Evolutionary conservation across 208 protist species (phyloP).

Genomic region (Acanthamoeba divionensis): DNA sequence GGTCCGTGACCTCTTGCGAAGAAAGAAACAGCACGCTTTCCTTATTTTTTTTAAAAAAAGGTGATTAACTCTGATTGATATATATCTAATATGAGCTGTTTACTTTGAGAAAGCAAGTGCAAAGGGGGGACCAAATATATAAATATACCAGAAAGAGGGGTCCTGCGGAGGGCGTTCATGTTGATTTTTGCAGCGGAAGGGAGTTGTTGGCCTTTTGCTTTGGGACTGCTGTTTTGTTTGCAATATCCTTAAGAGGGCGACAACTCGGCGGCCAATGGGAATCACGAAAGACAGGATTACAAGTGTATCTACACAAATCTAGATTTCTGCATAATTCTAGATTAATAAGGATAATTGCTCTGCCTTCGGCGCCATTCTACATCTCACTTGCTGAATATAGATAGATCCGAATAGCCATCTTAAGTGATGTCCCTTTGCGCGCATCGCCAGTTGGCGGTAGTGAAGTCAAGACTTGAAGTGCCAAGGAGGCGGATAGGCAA

Average conservation of each 20-base stretch:
- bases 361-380: not conserved
- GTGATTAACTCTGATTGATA: not conserved
- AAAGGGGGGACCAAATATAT: not conserved
- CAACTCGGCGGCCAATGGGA: not conserved
- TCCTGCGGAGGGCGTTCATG: slow-evolving; percentile 48
- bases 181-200: not conserved
- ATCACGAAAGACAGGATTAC: not conserved
- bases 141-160: slow-evolving; percentile 3
- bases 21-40: not conserved
- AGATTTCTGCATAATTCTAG: not conserved
- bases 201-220: not conserved
- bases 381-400: too few species aligned
- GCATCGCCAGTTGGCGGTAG: too few species aligned
- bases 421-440: too few species aligned
- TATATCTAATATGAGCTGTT: not conserved
- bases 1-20: slow-evolving; percentile 31
- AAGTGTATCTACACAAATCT: not conserved
- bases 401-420: too few species aligned
- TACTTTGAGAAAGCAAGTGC: not conserved
- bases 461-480: too few species aligned
- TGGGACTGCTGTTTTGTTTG: not conserved
- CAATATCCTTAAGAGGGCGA: too few species aligned
- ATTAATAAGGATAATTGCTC: not conserved
- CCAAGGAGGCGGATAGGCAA: too few species aligned
- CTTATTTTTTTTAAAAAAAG: too few species aligned